Base-by-base conservation (phyloP, 352 stramenopile species). In the Phytophthora colocasiae region DNA sequence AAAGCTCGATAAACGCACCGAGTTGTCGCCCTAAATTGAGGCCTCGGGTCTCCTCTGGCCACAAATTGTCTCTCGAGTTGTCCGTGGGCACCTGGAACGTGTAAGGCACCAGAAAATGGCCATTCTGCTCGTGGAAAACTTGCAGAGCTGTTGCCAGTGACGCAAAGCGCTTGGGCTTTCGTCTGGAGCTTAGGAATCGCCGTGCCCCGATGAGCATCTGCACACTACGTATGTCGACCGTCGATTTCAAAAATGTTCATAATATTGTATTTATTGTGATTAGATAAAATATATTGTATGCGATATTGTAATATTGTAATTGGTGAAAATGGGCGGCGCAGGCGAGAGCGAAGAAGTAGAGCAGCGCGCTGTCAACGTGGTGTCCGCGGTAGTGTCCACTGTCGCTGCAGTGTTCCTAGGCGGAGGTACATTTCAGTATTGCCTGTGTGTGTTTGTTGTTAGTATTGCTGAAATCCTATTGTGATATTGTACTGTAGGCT, bases 71-170 rank as follows among this genome's bases (percentile, higher is more conserved):
- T 8, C 5, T 26, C 1, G 31, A 32, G 15, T 47, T 69, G 14
- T 62, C 17, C 11, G 32, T 31, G 19, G 78, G 78, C 19, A 85
- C 45, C 19, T 74, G 56, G 51, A 87, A 87, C 38, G 26, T 55
- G 38, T 69, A 77, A 2, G 76, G 76, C 41, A 85, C 73, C 7
- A 83, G 32, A 61, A 87, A 82, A 38, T 87, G 73, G 14, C 61
- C 60, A 29, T 87, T 64, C 34, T 75, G 64, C 17, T 60, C 50
- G 48, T 85, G 38, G 53, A 83, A 87, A 24, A 66, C 61, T 27
- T 50, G 50, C 22, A 87, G 40, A 41, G 78, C 75, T 56, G 66
- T 59, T 36, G 56, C 49, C 14, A 77, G 39, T 19, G 56, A 66
- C 46, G 63, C 27, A 38, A 71, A 66, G 22, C 5, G 48, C 40